Base-by-base conservation (phyloP, 2,329 filamentous ascomycete genomes). In the Ceratocystis papillata region DNA sequence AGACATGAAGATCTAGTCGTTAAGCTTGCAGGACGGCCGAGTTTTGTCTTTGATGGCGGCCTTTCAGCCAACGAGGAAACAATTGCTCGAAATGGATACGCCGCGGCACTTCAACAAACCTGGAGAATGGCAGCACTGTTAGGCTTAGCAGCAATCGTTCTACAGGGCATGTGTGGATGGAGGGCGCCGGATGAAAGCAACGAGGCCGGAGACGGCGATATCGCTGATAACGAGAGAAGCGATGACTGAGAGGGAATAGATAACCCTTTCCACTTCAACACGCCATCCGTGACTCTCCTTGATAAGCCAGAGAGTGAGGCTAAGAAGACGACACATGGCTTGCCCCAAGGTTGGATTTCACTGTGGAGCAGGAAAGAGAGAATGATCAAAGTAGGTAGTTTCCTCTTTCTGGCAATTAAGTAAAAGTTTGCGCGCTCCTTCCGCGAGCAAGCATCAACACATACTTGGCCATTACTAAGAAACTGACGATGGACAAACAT, bases 131-230 rank as follows among this genome's bases (percentile, higher is more conserved):
- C 80, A 0, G 78, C 79, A 1, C 72, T 73, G 2, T 64, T 82
- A 57, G 76, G 75, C 1, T 67, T 80, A 2, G 30, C 78, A 3
- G 77, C 82, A 3, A 62, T 81, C 57, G 55, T 77, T 1, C 65
- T 81, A 44, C 81, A 84, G 73, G 78, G 79, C 1, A 75, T 75
- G 6, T 80, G 81, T 7, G 81, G 81, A 1, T 81, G 80, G 80
- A 74, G 72, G n/a, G 76, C 74, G 1, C 77, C 79, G 67, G 70
- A 86, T n/a, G 55, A 7, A 59, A 59, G 15, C 17, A 20, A 37
- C 20, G 55, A 59, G 17, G 12, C 6, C 12, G 30, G 28, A 71
- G 71, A 74, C 17, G 61, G 25, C 25, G 61, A 50, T 12, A 44
- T 25, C n/a, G 41, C 6, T 5, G 60, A 44, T 6, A 20, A 44